Evolutionary conservation across 441 rosid species (phyloP).

Genomic region (Eutrema salsugineum): DNA sequence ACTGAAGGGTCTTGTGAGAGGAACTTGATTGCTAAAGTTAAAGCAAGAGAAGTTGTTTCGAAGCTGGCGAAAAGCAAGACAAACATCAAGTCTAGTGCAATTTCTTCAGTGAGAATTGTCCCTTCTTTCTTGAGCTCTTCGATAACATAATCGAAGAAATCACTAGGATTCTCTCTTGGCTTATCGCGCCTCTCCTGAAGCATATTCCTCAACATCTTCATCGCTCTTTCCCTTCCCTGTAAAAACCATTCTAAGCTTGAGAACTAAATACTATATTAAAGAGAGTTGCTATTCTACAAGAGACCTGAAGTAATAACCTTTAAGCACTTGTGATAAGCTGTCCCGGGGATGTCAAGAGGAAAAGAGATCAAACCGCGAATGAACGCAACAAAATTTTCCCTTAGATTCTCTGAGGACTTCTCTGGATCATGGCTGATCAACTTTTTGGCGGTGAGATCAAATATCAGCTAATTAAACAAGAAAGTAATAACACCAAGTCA

Average conservation of each 20-base stretch:
- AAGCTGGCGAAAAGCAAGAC: conserved; percentile 84
- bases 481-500: not conserved
- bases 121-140: conserved; percentile 72
- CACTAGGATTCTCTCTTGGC: conserved; percentile 47
- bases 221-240: conserved; percentile 80
- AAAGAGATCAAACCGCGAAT: conserved; percentile 20
- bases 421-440: conserved; percentile 72
- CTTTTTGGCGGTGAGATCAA: conserved; percentile 80
- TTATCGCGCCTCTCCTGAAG: conserved; percentile 56
- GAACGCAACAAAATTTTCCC: conserved; percentile 15
- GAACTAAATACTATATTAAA: not conserved
- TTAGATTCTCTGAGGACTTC: conserved; percentile 35
- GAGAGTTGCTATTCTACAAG: not conserved
- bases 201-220: conserved; percentile 63
- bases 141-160: conserved; percentile 77
- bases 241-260: not conserved
- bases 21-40: conserved; percentile 70
- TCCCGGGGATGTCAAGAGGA: conserved; percentile 28
- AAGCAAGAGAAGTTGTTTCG: conserved; percentile 85
- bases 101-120: conserved; percentile 72
- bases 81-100: conserved; percentile 86
- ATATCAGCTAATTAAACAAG: conserved; percentile 60
- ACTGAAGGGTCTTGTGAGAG: conserved; percentile 60
- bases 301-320: conserved; percentile 9
- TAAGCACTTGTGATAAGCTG: conserved; percentile 20